Base-by-base conservation (phyloP, 129 eudicot genomes). In the Escallonia rubra region DNA sequence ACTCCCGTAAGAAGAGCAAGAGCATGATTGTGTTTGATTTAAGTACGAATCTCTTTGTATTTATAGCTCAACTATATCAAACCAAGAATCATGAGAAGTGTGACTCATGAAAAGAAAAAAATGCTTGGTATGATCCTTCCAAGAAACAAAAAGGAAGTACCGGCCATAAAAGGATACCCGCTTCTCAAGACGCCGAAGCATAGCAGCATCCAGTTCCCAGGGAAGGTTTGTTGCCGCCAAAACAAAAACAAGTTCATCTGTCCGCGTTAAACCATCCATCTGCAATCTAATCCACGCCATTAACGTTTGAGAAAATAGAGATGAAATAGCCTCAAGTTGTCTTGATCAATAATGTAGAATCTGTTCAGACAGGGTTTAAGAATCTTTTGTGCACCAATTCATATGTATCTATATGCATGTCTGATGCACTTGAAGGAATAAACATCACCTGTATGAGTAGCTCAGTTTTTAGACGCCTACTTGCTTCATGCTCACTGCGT, bases 131-230 rank as follows among this genome's bases (percentile, higher is more conserved):
- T 13, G 43, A 43, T 12, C 12, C 45, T 45, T 45, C 23, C 34
- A 14, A 53, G 53, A 59, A 44, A 3, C 13, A 52, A 43, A 45
- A 55, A 57, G 41, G 10, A 10, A 12, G 53, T 55, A 39, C 39
- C 43, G 34, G 66, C n/a, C 46, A 3, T 14, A 49, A 47, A 57
- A 78, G 85, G 80, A 81, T 80, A 94, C 97, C 76, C 99, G 83
- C 78, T 94, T 90, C 84, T 94, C 99, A 73, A 94, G 99, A 72
- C 97, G 99, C 65, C 99, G 88, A 34, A 94, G 86, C 99, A 94
- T 90, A 59, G 99, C 99, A 15, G 96, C 99, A 83, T 94, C 99
- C 48, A 94, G 90, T 72, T 94, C 99, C 99, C 99, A 94, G 13
- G 99, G 99, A 44, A 94, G 97, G 61, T 94, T 94, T 55, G 99